A percentile compares a stretch with the other conserved stretches of the same genome.
These are phyloP conservation scores for Oxytropis ochrocephala DNA, from an alignment of 306 rosid species.

Conservation along the genomic window DNA sequence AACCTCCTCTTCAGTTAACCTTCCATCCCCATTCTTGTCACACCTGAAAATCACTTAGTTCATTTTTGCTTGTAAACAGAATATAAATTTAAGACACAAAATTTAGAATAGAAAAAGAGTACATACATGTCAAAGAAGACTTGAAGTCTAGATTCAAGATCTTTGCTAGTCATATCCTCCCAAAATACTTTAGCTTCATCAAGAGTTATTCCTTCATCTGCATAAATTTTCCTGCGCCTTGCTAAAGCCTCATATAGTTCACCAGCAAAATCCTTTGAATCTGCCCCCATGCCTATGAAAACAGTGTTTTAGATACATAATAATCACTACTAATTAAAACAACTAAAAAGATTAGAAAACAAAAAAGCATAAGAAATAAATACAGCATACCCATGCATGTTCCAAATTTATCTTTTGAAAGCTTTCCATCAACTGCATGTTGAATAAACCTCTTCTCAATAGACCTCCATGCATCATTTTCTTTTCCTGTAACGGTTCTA, in stretches of 20 bases:
- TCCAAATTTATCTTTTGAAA: slow-evolving; percentile 69
- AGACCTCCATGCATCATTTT: slow-evolving; percentile 61
- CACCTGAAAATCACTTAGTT: slow-evolving; percentile 52
- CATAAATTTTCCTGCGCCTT: slow-evolving; percentile 43
- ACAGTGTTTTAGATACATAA: slow-evolving; percentile 4
- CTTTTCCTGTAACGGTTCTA: slow-evolving; percentile 60
- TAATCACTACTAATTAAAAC: neutral
- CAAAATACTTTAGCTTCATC: slow-evolving; percentile 55
- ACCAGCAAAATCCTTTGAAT: slow-evolving; percentile 82
- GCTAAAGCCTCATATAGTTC: slow-evolving; percentile 67
- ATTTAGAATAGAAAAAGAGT: neutral
- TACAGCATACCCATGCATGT: slow-evolving; percentile 53
- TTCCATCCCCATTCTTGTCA: slow-evolving; percentile 98
- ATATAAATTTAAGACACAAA: neutral
- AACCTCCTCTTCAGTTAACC: slow-evolving; percentile 83
- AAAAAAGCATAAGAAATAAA: neutral
- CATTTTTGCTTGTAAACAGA: neutral
- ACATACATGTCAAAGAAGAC: slow-evolving; percentile 88
- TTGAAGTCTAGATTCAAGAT: slow-evolving; percentile 72
- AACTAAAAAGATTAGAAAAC: neutral
- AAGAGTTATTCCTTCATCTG: slow-evolving; percentile 37
- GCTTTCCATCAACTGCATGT: slow-evolving; percentile 39
- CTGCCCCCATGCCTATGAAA: slow-evolving; percentile 69
- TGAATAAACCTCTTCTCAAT: slow-evolving; percentile 51
- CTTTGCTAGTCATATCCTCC: slow-evolving; percentile 80